These are phyloP conservation scores for Pestalotiopsis sp. DNA, from an alignment of 2,329 filamentous ascomycete genomes.

Conservation along the genomic window DNA sequence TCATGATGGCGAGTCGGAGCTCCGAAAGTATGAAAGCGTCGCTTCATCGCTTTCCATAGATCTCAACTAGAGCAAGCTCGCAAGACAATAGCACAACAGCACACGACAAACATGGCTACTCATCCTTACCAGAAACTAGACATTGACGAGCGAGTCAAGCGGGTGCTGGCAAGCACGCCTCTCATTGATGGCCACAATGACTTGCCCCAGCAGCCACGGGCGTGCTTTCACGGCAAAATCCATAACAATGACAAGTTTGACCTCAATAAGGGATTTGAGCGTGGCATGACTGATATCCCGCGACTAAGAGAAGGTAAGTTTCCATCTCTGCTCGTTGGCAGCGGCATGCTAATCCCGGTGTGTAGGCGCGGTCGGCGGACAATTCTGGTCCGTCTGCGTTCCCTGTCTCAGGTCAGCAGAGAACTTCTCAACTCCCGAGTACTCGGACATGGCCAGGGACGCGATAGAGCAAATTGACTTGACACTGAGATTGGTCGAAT, in stretches of 20 bases:
- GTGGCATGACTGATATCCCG: constrained; percentile 21
- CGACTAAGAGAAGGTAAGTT: constrained; percentile 12
- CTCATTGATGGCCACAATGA: constrained; percentile 38
- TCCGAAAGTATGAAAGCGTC: neutral
- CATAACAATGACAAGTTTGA: constrained; percentile 34
- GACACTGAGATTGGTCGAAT: constrained; percentile 23
- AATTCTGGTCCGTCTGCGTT: constrained; percentile 31
- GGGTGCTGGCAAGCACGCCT: neutral
- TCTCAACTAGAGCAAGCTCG: neutral
- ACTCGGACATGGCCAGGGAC: constrained; percentile 22
- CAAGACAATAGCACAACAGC: neutral
- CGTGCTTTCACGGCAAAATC: constrained; percentile 30
- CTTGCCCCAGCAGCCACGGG: constrained; percentile 27
- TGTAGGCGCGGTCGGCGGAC: constrained; percentile 25
- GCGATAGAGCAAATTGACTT: constrained; percentile 21
- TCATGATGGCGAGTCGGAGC: neutral
- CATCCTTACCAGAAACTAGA: constrained; percentile 2
- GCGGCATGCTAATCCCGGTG: constrained; percentile 6
- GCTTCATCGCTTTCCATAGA: neutral
- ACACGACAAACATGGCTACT: neutral
- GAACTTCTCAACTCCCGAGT: constrained; percentile 23
- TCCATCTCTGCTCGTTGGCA: neutral
- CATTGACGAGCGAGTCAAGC: constrained; percentile 6
- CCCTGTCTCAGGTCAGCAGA: constrained; percentile 24
- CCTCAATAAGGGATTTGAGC: constrained; percentile 28